These are phyloP conservation scores for Nannochloris sp. DNA, from an alignment of 139 green algal genomes.

Conservation along the genomic window DNA sequence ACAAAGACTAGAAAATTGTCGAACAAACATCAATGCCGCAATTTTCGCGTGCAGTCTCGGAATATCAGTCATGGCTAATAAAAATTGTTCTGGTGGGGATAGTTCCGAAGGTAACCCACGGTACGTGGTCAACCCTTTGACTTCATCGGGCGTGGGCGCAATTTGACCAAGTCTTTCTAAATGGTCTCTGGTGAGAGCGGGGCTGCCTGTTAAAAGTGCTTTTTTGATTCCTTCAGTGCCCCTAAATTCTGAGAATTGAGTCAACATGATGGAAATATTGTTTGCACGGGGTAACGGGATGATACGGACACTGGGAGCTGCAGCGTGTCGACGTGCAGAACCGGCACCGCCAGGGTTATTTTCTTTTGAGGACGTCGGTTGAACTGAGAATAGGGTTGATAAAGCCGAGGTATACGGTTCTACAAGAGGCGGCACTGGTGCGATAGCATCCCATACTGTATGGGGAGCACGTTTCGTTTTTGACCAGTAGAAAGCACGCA, in stretches of 20 bases:
- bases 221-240: slow-evolving; percentile 11
- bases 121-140: slow-evolving; percentile 25
- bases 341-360: background rate
- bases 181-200: slow-evolving; percentile 32
- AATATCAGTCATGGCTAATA: slow-evolving; percentile 39
- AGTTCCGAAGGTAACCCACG: slow-evolving; percentile 24
- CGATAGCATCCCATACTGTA: slow-evolving; percentile 35
- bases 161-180: slow-evolving; percentile 42
- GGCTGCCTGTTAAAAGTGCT: slow-evolving; percentile 27
- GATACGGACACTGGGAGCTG: slow-evolving; percentile 20
- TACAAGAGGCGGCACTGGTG: slow-evolving; percentile 2
- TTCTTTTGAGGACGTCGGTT: background rate
- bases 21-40: slow-evolving; percentile 27
- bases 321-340: background rate
- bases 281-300: slow-evolving; percentile 53
- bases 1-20: slow-evolving; percentile 25
- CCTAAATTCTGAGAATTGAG: slow-evolving; percentile 12
- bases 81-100: slow-evolving; percentile 48
- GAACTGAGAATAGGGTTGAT: slow-evolving; percentile 26
- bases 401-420: slow-evolving; percentile 7
- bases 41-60: slow-evolving; percentile 46
- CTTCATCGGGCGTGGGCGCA: slow-evolving; percentile 40
- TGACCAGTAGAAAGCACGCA: slow-evolving; percentile 45
- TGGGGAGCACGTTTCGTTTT: slow-evolving; percentile 19
- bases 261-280: slow-evolving; percentile 75